phyloP scores from a whole-genome alignment of 106 monocot genomes.

The Triglochin maritima region DNA sequence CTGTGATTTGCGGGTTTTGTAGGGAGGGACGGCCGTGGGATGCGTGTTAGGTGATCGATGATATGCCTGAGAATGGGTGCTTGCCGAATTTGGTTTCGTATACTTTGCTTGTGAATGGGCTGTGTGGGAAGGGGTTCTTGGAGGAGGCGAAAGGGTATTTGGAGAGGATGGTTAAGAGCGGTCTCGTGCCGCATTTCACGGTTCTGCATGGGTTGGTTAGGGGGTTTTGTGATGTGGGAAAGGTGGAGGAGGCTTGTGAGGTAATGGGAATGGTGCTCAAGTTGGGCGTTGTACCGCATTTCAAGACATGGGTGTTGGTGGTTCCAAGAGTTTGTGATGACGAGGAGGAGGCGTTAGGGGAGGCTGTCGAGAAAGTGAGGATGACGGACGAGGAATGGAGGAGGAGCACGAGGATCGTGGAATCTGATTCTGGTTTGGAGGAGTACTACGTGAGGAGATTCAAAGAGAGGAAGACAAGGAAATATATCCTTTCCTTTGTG shows the following conservation, averaged over 20 bases:
- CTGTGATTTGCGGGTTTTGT: slow-evolving; percentile 59
- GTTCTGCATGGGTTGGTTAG: slow-evolving; percentile 56
- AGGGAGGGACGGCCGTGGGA: slow-evolving; percentile 53
- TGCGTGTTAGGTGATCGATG: slow-evolving; percentile 77
- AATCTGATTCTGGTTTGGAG: slow-evolving; percentile 5
- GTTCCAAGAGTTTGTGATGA: slow-evolving; percentile 23
- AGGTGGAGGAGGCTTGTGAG: slow-evolving; percentile 33
- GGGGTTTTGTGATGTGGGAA: slow-evolving; percentile 66
- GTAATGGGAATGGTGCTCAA: slow-evolving; percentile 53
- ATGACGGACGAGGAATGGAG: slow-evolving; percentile 13
- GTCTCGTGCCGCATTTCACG: slow-evolving; percentile 71
- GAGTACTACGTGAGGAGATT: slow-evolving; percentile 4
- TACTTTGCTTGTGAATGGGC: slow-evolving; percentile 46
- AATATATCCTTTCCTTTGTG: not conserved
- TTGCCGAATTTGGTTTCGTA: slow-evolving; percentile 53
- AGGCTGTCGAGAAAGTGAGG: slow-evolving; percentile 5
- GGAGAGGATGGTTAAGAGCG: slow-evolving; percentile 47
- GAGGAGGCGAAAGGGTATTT: slow-evolving; percentile 54
- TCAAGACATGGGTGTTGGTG: slow-evolving; percentile 51
- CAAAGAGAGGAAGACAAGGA: not conserved
- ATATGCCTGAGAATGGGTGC: slow-evolving; percentile 50
- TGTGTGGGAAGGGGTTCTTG: slow-evolving; percentile 39
- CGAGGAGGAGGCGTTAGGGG: slow-evolving; percentile 16
- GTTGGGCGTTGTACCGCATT: slow-evolving; percentile 52
- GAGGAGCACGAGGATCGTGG: slow-evolving; percentile 11